Percentiles rank a stretch among this genome's conserved stretches.
Evolutionary conservation across 1,284 basidiomycete genomes (phyloP).

Genomic region (Trichosporon asahii): DNA sequence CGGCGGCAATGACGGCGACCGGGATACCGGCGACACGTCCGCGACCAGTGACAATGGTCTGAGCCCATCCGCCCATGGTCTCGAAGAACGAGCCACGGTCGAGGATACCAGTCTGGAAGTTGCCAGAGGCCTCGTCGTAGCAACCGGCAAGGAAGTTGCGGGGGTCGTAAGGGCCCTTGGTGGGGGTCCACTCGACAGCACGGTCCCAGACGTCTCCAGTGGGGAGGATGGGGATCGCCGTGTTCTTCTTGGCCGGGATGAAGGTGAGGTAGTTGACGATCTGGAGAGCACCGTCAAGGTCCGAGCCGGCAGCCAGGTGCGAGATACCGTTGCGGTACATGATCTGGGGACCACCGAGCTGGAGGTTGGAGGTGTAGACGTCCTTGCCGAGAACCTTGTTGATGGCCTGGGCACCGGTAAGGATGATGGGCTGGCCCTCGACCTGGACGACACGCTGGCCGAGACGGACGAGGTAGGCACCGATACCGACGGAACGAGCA

Average conservation of each 20-base stretch:
- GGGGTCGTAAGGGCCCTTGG: slow-evolving; percentile 94
- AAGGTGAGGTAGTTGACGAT: slow-evolving; percentile 95
- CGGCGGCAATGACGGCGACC: slow-evolving; percentile 93
- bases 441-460: slow-evolving; percentile 98
- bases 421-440: slow-evolving; percentile 97
- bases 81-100: slow-evolving; percentile 82
- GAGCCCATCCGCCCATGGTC: slow-evolving; percentile 78
- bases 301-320: slow-evolving; percentile 89
- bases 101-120: slow-evolving; percentile 88
- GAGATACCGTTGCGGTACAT: slow-evolving; percentile 99
- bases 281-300: slow-evolving; percentile 87
- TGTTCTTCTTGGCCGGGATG: slow-evolving; percentile 72
- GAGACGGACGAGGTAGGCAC: slow-evolving; percentile 96
- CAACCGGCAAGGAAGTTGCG: slow-evolving; percentile 97
- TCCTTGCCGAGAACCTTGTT: slow-evolving; percentile 99
- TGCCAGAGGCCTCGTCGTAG: slow-evolving; percentile 67
- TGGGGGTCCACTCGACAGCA: slow-evolving; percentile 81
- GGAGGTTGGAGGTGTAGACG: slow-evolving; percentile 97
- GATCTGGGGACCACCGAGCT: slow-evolving; percentile 97
- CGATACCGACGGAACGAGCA: slow-evolving; percentile 97
- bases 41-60: slow-evolving; percentile 91
- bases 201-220: slow-evolving; percentile 85
- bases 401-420: slow-evolving; percentile 93
- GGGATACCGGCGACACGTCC: slow-evolving; percentile 96
- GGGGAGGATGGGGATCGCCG: slow-evolving; percentile 68